Evolutionary conservation across 306 rosid genomes (phyloP).

Genomic region (Hippophae tibetana): DNA sequence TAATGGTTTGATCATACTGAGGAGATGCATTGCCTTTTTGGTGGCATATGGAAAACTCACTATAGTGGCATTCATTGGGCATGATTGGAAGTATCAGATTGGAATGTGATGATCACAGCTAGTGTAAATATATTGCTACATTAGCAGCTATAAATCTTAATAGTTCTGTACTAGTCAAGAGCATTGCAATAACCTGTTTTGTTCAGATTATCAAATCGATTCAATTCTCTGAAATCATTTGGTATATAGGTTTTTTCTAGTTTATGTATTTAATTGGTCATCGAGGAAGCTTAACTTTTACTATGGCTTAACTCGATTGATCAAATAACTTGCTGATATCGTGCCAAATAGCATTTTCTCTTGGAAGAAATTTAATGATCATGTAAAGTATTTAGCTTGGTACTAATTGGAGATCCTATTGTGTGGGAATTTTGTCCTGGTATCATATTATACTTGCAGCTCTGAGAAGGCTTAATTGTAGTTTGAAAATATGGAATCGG

Average conservation of each 20-base stretch:
- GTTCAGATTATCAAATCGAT: constrained; percentile 11
- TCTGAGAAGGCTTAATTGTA: constrained; percentile 18
- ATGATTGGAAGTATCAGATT: constrained; percentile 23
- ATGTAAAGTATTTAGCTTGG: constrained; percentile 15
- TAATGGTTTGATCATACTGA: constrained; percentile 18
- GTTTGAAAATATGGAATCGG: constrained; percentile 46
- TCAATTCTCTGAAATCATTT: constrained; percentile 1
- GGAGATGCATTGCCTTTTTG: constrained; percentile 10
- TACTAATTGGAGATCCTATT: constrained; percentile 20
- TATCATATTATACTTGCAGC: constrained; percentile 15
- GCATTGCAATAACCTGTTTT: constrained; percentile 20
- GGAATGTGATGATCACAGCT: constrained; percentile 27
- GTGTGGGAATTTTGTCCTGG: constrained; percentile 21
- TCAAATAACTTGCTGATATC: constrained; percentile 13
- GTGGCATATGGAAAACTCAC: constrained; percentile 14
- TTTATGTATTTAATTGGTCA: constrained; percentile 4
- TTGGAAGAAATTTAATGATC: constrained; percentile 11
- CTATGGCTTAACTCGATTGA: constrained; percentile 8
- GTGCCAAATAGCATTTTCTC: constrained; percentile 13
- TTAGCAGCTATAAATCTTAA: constrained; percentile 16
- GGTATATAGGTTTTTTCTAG: background rate
- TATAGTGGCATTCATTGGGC: constrained; percentile 26
- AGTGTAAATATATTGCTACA: constrained; percentile 8
- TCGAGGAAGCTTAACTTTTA: constrained; percentile 14
- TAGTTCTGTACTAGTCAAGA: constrained; percentile 14